phyloP scores from a whole-genome alignment of 306 rosid genomes.

The Ormosia semicastrata region DNA sequence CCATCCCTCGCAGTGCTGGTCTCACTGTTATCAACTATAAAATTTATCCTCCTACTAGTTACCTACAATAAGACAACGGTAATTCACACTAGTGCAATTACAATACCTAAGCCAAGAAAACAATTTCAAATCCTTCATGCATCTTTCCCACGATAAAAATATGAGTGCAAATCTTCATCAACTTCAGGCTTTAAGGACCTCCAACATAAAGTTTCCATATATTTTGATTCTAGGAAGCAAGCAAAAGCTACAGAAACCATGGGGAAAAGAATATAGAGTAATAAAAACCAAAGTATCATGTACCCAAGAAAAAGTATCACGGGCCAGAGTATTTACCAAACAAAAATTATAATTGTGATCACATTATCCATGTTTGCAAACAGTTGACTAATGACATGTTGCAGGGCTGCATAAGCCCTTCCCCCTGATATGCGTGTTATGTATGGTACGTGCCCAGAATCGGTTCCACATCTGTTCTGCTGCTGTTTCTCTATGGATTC shows the following conservation, averaged over 20 bases:
- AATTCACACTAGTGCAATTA: slow-evolving; percentile 27
- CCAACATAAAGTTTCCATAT: not conserved
- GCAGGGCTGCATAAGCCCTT: not conserved
- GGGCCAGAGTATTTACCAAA: not conserved
- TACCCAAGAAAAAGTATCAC: not conserved
- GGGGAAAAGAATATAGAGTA: not conserved
- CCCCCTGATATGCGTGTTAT: not conserved
- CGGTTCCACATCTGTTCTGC: not conserved
- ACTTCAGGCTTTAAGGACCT: not conserved
- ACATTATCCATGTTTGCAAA: not conserved
- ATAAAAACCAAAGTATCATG: not conserved
- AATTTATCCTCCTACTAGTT: slow-evolving; percentile 87
- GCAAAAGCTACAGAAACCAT: not conserved
- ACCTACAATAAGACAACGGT: slow-evolving; percentile 55
- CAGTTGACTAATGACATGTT: not conserved
- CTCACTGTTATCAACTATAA: slow-evolving; percentile 72
- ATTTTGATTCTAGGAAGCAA: slow-evolving; percentile 8
- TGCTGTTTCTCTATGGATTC: not conserved
- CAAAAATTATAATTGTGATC: not conserved
- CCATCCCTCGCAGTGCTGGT: slow-evolving; percentile 39
- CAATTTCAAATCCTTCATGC: slow-evolving; percentile 24
- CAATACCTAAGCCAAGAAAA: slow-evolving; percentile 14
- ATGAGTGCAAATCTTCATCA: slow-evolving; percentile 12
- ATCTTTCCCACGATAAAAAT: slow-evolving; percentile 11
- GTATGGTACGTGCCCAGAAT: not conserved